A percentile compares a stretch with the other conserved stretches of the same genome.
phyloP scores from a whole-genome alignment of 163 green algal genomes.

The Scenedesmus sp. region DNA sequence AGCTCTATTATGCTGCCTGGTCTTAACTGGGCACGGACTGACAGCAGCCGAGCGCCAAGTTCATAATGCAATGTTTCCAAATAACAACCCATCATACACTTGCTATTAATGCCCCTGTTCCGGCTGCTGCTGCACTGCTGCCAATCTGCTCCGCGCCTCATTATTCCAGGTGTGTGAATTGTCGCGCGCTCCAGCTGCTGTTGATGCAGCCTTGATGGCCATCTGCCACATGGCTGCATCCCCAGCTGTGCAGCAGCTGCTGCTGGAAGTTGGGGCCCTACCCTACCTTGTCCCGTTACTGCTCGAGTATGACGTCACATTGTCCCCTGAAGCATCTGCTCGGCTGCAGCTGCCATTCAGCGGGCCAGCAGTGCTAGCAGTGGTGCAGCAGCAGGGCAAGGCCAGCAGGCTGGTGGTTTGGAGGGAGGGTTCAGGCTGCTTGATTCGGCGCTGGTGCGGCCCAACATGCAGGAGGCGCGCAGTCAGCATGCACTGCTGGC shows the following conservation, averaged over 20 bases:
- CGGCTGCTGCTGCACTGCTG: background rate
- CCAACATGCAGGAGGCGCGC: conserved; percentile 64
- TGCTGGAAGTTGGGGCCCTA: conserved; percentile 74
- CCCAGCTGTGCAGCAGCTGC: conserved; percentile 64
- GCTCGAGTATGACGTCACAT: conserved; percentile 82
- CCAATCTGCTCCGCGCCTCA: background rate
- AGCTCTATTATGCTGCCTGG: too few species aligned
- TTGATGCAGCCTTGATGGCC: conserved; percentile 84
- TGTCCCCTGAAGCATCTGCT: conserved; percentile 55
- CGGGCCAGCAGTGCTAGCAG: background rate
- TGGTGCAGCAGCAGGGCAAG: background rate
- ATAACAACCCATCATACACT: background rate
- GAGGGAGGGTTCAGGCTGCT: conserved; percentile 39
- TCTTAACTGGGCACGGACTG: too few species aligned
- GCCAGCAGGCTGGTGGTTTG: background rate
- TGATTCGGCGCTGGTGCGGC: conserved; percentile 50
- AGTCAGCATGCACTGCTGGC: conserved; percentile 80
- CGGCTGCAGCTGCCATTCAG: conserved; percentile 55
- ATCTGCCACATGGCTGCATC: conserved; percentile 74
- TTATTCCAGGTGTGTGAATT: conserved; percentile 39
- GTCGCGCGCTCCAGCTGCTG: conserved; percentile 59
- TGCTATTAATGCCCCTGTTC: background rate
- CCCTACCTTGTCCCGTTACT: conserved; percentile 81
- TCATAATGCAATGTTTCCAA: background rate
- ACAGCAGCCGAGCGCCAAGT: too few species aligned